Conservation (phyloP, 192 early-diverging fungal species). For the Podila horticola region DNA sequence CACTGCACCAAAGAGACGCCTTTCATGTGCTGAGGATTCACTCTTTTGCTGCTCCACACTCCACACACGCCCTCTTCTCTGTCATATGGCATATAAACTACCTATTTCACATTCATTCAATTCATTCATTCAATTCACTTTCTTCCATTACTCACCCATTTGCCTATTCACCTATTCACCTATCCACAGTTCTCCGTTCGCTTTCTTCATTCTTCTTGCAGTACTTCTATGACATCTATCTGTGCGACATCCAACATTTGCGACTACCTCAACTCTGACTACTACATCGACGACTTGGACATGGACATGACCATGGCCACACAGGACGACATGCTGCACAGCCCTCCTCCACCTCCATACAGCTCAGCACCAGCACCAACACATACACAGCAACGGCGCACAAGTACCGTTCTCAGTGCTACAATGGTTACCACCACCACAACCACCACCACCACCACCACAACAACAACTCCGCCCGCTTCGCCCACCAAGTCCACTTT, state of each 20-base stretch:
- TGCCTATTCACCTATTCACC: no score
- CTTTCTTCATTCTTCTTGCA: neutral
- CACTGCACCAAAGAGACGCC: no score
- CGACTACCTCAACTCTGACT: neutral
- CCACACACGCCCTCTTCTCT: no score
- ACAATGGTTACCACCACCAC: neutral
- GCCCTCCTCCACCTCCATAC: neutral
- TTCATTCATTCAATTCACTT: neutral
- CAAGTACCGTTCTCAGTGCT: neutral
- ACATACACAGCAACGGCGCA: neutral
- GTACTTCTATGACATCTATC: neutral
- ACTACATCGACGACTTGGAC: neutral
- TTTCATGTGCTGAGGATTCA: no score
- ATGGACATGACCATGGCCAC: neutral
- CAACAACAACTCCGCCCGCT: neutral
- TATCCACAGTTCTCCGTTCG: no score
- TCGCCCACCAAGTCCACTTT: neutral
- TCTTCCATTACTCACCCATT: no score
- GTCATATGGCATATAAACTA: no score
- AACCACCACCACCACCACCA: slow-evolving; percentile 1
- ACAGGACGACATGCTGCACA: neutral
- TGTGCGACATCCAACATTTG: neutral
- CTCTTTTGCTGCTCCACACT: no score
- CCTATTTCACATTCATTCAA: neutral
- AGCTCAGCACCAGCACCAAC: neutral